phyloP scores from a whole-genome alignment of 176 grass and related monocot genomes.

The Oryza officinalis region DNA sequence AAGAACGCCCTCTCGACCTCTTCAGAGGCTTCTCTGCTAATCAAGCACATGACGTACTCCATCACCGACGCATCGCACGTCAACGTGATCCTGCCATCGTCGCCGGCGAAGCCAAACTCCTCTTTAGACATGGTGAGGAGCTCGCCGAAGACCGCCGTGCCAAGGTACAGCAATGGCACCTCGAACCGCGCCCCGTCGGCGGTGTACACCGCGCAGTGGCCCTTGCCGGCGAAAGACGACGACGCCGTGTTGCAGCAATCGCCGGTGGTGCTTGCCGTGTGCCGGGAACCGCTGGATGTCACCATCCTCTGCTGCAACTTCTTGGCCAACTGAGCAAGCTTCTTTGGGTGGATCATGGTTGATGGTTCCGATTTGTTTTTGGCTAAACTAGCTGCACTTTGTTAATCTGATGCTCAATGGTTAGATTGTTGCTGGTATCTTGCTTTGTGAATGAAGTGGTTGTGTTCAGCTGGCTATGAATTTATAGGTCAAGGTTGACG shows the following conservation, averaged over 20 bases:
- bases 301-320: slow-evolving; percentile 48
- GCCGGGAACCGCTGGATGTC: background rate
- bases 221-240: background rate
- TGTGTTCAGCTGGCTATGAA: background rate
- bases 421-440: background rate
- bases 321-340: slow-evolving; percentile 40
- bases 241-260: background rate
- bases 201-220: no score
- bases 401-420: background rate
- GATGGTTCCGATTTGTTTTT: no score
- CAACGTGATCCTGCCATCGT: no score
- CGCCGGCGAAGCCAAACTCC: no score
- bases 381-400: background rate
- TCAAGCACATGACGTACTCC: no score
- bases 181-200: no score
- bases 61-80: no score
- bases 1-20: slow-evolving; percentile 44
- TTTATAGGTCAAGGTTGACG: slow-evolving; percentile 29
- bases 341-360: slow-evolving; percentile 50
- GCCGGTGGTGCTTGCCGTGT: background rate
- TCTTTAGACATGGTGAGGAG: no score
- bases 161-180: no score
- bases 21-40: background rate
- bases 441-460: background rate
- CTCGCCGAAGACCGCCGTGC: no score